Evolutionary conservation across 805 yeast genomes (phyloP).

Genomic region (Jamesozyma lodderae): DNA sequence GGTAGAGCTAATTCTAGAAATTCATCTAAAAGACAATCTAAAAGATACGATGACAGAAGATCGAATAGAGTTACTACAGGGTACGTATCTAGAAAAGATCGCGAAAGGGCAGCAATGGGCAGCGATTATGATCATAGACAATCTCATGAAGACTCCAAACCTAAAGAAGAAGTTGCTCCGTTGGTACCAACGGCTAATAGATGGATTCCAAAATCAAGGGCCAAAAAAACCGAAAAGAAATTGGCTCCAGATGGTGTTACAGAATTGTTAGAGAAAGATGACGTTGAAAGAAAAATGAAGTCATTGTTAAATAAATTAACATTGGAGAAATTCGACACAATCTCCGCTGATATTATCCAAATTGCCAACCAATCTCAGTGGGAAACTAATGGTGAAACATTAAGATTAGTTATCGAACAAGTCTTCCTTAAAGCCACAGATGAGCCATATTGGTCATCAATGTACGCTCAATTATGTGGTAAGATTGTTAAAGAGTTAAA

Average conservation of each 20-base stretch:
- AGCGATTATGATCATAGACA: slow-evolving; percentile 25
- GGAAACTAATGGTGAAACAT: slow-evolving; percentile 76
- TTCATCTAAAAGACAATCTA: slow-evolving; percentile 47
- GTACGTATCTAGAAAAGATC: slow-evolving; percentile 33
- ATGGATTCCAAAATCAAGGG: slow-evolving; percentile 83
- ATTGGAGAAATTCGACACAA: slow-evolving; percentile 78
- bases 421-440: slow-evolving; percentile 95
- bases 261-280: slow-evolving; percentile 55
- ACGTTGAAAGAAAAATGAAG: slow-evolving; percentile 74
- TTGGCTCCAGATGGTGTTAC: slow-evolving; percentile 75
- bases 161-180: slow-evolving; percentile 70
- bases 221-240: slow-evolving; percentile 47
- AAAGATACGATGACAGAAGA: slow-evolving; percentile 30
- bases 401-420: slow-evolving; percentile 70
- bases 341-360: slow-evolving; percentile 63
- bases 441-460: slow-evolving; percentile 95
- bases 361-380: slow-evolving; percentile 79
- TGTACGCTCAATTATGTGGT: slow-evolving; percentile 90
- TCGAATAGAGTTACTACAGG: slow-evolving; percentile 26
- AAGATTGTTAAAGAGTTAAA: slow-evolving; percentile 61
- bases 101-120: slow-evolving; percentile 35
- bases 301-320: slow-evolving; percentile 89
- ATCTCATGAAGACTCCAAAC: slow-evolving; percentile 36
- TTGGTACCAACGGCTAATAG: slow-evolving; percentile 76
- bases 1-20: slow-evolving; percentile 45